These are phyloP conservation scores for Lolium rigidum DNA, from an alignment of 176 grass and related monocot genomes.

Conservation along the genomic window DNA sequence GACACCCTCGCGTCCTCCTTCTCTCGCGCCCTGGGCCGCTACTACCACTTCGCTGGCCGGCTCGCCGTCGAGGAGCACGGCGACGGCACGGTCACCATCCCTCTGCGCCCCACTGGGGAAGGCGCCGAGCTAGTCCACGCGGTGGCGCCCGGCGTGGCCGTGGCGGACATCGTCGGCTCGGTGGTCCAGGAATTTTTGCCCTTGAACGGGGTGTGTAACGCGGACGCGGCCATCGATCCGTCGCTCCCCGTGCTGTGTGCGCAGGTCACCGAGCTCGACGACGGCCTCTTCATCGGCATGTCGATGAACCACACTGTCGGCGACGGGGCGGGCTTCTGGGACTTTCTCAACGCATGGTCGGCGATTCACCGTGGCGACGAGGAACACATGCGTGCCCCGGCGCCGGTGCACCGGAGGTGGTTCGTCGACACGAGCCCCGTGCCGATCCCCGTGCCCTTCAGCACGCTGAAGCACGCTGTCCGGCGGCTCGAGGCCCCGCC, in stretches of 20 bases:
- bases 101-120: background rate
- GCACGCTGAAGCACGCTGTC: too few species aligned
- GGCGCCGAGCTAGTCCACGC: background rate
- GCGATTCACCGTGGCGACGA: constrained; percentile 29
- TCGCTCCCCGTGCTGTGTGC: background rate
- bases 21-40: too few species aligned
- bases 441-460: too few species aligned
- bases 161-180: background rate
- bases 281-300: constrained; percentile 43
- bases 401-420: too few species aligned
- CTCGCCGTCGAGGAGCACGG: too few species aligned
- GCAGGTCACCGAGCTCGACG: constrained; percentile 49
- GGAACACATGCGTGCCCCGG: too few species aligned
- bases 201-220: background rate
- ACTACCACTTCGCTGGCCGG: too few species aligned
- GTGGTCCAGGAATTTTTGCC: background rate
- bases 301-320: constrained; percentile 36
- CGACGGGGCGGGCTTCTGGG: background rate
- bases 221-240: too few species aligned
- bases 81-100: background rate
- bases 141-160: background rate
- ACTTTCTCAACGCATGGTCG: constrained; percentile 55
- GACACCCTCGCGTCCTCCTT: too few species aligned
- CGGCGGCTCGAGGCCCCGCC: too few species aligned
- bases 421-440: too few species aligned